These are phyloP conservation scores for Poa annua DNA, from an alignment of 176 grass and related monocot species.

Conservation along the genomic window DNA sequence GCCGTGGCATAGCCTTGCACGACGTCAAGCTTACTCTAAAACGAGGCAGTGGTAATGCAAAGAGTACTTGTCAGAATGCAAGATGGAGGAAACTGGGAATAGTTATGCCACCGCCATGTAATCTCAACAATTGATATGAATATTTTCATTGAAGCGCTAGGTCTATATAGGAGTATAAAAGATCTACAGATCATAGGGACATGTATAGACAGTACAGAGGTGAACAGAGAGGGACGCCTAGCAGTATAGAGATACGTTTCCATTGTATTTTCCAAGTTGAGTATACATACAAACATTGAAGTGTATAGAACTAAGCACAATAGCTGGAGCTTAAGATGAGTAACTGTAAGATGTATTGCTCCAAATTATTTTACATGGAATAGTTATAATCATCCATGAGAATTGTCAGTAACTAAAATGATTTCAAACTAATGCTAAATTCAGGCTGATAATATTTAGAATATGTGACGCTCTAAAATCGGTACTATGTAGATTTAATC, in stretches of 20 bases:
- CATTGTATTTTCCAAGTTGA: background rate
- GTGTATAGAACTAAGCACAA: background rate
- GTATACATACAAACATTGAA: background rate
- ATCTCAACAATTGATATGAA: slow-evolving; percentile 26
- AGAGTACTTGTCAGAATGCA: slow-evolving; percentile 46
- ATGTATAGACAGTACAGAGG: background rate
- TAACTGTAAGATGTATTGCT: background rate
- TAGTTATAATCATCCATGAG: background rate
- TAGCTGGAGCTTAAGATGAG: background rate
- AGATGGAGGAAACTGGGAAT: slow-evolving; percentile 46
- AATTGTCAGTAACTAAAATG: background rate
- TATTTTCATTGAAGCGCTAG: background rate
- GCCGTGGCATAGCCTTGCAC: slow-evolving; percentile 48
- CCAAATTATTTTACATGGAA: background rate
- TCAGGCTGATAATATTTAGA: background rate
- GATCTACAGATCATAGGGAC: background rate
- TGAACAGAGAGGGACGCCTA: background rate
- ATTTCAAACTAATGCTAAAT: background rate
- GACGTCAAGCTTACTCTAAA: slow-evolving; percentile 45
- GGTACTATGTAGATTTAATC: too few species aligned
- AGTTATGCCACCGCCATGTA: slow-evolving; percentile 51
- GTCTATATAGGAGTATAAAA: too few species aligned
- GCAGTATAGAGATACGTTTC: background rate
- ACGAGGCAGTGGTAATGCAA: slow-evolving; percentile 19
- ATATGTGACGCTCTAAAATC: too few species aligned